Conservation (phyloP, 179 eudicot genomes). For the Kewa caespitosa region DNA sequence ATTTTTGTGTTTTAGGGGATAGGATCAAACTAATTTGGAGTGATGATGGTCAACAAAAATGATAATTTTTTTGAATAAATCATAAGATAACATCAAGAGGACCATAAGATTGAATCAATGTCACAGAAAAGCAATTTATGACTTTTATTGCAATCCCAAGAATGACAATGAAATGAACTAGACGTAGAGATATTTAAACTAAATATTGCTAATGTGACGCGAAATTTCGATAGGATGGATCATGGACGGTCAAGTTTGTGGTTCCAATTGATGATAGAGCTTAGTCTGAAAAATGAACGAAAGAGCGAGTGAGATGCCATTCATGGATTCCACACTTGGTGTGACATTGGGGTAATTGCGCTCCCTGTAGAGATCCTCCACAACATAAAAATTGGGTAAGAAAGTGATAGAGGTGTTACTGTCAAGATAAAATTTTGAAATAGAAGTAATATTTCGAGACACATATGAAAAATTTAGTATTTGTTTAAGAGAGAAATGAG, state of each 20-base stretch:
- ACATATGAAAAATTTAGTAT: not conserved
- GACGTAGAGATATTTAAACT: not conserved
- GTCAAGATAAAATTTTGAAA: not conserved
- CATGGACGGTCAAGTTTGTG: not conserved
- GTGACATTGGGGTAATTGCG: not conserved
- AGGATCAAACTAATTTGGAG: not conserved
- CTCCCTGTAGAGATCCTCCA: not conserved
- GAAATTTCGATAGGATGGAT: not conserved
- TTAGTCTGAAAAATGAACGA: not conserved
- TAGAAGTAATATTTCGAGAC: slow-evolving; percentile 2
- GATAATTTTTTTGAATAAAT: not conserved
- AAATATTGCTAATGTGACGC: not conserved
- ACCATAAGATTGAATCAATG: not conserved
- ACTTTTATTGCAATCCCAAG: slow-evolving; percentile 9
- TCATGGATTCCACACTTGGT: not conserved
- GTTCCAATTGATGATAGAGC: not conserved
- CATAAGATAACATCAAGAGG: slow-evolving; percentile 13
- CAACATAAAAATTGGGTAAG: not conserved
- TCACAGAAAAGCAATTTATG: not conserved
- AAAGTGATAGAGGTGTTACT: not conserved
- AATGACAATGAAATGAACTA: not conserved
- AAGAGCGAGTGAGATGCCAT: not conserved
- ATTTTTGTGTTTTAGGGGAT: slow-evolving; percentile 7
- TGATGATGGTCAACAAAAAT: slow-evolving; percentile 4
- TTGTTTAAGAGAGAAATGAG: not conserved